Evolutionary conservation across 2,329 filamentous ascomycete species (phyloP), one percentile per base, ranked within the genome.

Genomic region (Cadophora luteo-olivacea): DNA sequence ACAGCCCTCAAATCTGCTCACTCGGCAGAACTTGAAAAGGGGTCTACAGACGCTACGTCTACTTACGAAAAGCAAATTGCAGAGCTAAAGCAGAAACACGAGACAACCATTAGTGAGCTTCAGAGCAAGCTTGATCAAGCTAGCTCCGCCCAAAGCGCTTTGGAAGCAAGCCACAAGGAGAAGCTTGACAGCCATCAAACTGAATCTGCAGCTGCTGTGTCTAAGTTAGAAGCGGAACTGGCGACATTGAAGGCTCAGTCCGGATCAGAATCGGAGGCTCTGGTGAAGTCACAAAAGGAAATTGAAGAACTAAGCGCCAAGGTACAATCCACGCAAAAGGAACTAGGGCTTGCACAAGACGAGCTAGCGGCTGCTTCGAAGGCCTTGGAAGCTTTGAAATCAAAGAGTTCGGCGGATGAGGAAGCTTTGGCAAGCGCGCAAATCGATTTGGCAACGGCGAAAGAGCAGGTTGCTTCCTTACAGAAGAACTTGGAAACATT

Each of bases 71-170:
- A 83, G 66, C 80, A 82, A 24, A 75, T 89, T 33, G 78, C 81
- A 11, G 84, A 86, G 11, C 79, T 89, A 58, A 85, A 84, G 74
- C 73, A 81, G 4, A 79, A 78, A 60, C 85, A 89, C 70, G 84
- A 88, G 65, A 74, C 80, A 12, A 78, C 80, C 3, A 74, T 83
- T 36, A 81, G 80, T 29, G 83, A 84, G 24, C 78, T 90, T 57
- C 84, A 89, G 77, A 83, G 81, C 74, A 84, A 86, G 77, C 81
- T 90, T 38, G 83, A 87, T 24, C 83, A 85, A 51, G 76, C 89
- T 64, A 81, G 81, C 0, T 80, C 82, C 1, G 83, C 84, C 1
- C 84, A 84, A 62, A 77, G 78, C n/a, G 78, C 79, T 4, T 75
- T 86, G 7, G 82, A 84, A 74, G 78, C 80, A 29, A 81, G 82